Evolutionary conservation across 169 alveolate genomes (phyloP).

Genomic region (Cryptosporidium baileyi): DNA sequence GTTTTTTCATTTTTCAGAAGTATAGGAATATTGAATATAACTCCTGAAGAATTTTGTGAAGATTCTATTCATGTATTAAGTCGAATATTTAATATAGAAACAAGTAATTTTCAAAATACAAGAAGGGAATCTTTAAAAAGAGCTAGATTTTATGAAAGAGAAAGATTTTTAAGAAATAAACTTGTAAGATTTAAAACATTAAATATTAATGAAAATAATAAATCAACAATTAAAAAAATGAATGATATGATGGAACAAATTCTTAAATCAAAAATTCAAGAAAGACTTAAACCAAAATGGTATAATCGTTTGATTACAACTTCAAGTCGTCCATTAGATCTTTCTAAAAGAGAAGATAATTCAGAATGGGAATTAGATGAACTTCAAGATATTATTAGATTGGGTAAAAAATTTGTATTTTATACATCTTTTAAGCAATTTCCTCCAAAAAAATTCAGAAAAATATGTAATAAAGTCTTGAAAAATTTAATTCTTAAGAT

Average conservation of each 20-base stretch:
- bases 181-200: slow-evolving; percentile 13
- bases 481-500: slow-evolving; percentile 11
- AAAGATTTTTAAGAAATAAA: not conserved
- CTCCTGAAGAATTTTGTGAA: slow-evolving; percentile 32
- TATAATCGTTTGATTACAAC: not conserved
- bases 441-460: slow-evolving; percentile 5
- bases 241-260: slow-evolving; percentile 43
- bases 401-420: slow-evolving; percentile 16
- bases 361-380: slow-evolving; percentile 27
- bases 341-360: not conserved
- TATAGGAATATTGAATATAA: slow-evolving; percentile 21
- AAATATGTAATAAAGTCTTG: not conserved
- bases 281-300: slow-evolving; percentile 7
- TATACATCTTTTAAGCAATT: slow-evolving; percentile 28
- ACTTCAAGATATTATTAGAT: slow-evolving; percentile 20
- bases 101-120: not conserved
- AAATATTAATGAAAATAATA: not conserved
- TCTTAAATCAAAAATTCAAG: slow-evolving; percentile 20
- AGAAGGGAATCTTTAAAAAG: not conserved
- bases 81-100: not conserved
- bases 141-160: slow-evolving; percentile 11
- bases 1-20: slow-evolving; percentile 59
- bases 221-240: slow-evolving; percentile 4
- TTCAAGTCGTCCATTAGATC: not conserved
- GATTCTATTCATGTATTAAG: slow-evolving; percentile 22